Base-by-base conservation (phyloP, 371 early-diverging fungal genomes). In the Mucor irregularis region DNA sequence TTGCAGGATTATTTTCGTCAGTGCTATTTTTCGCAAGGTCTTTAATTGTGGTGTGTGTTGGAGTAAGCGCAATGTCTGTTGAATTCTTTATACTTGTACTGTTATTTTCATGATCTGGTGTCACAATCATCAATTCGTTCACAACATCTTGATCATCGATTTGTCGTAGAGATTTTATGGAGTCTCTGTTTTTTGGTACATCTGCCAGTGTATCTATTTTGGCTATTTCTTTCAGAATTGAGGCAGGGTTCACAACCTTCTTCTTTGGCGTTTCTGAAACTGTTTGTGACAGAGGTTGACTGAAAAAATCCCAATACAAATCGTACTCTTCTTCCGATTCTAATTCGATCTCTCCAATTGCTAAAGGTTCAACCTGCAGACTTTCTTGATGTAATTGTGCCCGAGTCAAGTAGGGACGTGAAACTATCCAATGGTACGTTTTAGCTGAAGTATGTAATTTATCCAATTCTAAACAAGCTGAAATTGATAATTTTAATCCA, bases 381-480 rank as follows among this genome's bases (percentile, higher is more conserved):
- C 86, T 85, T 52, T 81, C 81, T 0, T 68, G 67, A 22, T 79
- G 65, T 28, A 87, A 58, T 48, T 86, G 84, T 26, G 73, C 63
- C 24, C 71, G 62, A 34, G 76, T 78, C 25, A 83, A 68, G 64
- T 78, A 87, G 4, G 83, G 80, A 22, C 86, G 75, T 10, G 88
- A 83, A 4, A 86, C 71, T 7, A 87, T 53, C 86, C 86, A 87
- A 55, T 87, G 88, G 13, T 79, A 77, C 1, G 85, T 51, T 14
- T 56, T 48, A 4, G 68, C 45, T 38, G 84, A 76, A 30, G 76
- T 82, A 24, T 47, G 28, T 17, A 80, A 33, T 14, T 78, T 58
- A 53, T 85, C 83, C 40, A 63, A 60, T 21, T 69, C 61, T 31
- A 8, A 8, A 30, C 37, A 44, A 5, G 28, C 34, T 6, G 53